Evolutionary conservation across 805 yeast genomes (phyloP).

Genomic region (Pichia nakasei): DNA sequence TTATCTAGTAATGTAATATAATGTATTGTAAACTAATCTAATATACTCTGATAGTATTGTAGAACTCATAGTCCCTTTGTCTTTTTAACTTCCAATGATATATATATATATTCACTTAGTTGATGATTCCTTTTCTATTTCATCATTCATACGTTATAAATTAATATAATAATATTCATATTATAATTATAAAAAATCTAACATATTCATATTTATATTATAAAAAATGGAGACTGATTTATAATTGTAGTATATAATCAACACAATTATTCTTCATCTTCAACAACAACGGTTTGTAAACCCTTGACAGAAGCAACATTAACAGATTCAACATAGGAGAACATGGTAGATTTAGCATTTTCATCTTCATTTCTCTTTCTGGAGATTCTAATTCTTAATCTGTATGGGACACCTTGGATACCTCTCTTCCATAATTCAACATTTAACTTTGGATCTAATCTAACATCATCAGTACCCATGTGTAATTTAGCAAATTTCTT

Average conservation of each 20-base stretch:
- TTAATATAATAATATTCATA: background rate
- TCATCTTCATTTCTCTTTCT: constrained; percentile 98
- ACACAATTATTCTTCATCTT: constrained; percentile 38
- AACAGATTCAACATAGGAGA: constrained; percentile 97
- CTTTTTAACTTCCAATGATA: too few species aligned
- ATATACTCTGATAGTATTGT: background rate
- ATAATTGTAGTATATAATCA: too few species aligned
- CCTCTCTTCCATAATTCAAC: constrained; percentile 99
- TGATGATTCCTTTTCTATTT: too few species aligned
- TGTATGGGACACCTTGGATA: constrained; percentile 97
- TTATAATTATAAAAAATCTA: too few species aligned
- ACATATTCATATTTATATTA: too few species aligned
- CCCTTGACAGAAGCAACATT: constrained; percentile 93
- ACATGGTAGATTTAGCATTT: constrained; percentile 95
- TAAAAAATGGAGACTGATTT: too few species aligned
- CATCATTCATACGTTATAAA: too few species aligned
- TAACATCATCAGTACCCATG: constrained; percentile 99
- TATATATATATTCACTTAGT: background rate
- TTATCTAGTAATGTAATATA: background rate
- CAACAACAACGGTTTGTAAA: constrained; percentile 95
- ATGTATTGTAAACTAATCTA: too few species aligned
- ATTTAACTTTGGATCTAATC: constrained; percentile 97
- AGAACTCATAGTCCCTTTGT: too few species aligned
- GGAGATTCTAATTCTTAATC: constrained; percentile 97
- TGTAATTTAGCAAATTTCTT: constrained; percentile 97